These are phyloP conservation scores for Hyaloscypha variabilis DNA, from an alignment of 495 filamentous ascomycete species.

Conservation along the genomic window DNA sequence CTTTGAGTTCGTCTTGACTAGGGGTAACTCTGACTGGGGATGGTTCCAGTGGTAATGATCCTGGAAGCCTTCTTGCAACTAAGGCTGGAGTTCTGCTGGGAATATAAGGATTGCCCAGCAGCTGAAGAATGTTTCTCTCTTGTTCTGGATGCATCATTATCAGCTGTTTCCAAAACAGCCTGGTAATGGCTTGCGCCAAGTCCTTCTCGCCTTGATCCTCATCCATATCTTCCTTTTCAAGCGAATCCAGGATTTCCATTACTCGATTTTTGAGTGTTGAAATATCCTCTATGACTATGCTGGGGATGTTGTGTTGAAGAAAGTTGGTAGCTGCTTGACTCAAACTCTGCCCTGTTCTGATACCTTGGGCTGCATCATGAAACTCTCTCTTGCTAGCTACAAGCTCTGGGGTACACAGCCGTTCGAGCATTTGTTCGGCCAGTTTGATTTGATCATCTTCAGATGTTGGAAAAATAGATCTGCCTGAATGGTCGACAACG, in stretches of 20 bases:
- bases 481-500: neutral
- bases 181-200: neutral
- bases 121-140: neutral
- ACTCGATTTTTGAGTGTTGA: neutral
- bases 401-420: neutral
- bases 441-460: neutral
- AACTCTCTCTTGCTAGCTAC: neutral
- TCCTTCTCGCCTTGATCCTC: neutral
- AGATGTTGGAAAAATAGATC: neutral
- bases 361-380: neutral
- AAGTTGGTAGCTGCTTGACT: too few relatives aligned
- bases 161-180: neutral
- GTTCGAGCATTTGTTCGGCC: neutral
- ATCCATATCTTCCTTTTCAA: neutral
- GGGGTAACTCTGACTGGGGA: neutral
- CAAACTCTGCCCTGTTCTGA: neutral
- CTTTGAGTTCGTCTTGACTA: neutral
- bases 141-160: neutral
- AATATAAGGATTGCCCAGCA: neutral
- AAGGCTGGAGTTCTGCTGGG: neutral
- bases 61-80: neutral
- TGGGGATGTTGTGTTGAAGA: neutral
- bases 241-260: neutral
- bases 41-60: neutral
- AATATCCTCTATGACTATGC: neutral